A percentile compares a stretch with the other conserved stretches of the same genome.
Evolutionary conservation across 2,329 filamentous ascomycete species (phyloP).

Genomic region (Colletotrichum liaoningense): DNA sequence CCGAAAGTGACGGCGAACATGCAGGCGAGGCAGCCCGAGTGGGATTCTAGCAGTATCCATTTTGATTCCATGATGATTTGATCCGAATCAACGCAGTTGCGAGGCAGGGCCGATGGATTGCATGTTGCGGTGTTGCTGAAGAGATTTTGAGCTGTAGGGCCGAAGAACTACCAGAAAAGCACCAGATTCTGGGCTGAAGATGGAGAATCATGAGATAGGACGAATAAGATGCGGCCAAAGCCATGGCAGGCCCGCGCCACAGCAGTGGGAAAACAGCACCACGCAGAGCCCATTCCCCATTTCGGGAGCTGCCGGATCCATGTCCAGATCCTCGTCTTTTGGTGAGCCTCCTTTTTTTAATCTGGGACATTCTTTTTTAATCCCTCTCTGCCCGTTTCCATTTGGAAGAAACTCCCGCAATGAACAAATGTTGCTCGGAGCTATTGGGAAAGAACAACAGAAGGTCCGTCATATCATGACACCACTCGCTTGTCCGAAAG

Average conservation of each 20-base stretch:
- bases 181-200: conserved; percentile 9
- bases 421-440: background rate
- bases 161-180: conserved; percentile 28
- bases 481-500: background rate
- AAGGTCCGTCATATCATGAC: background rate
- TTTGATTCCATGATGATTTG: background rate
- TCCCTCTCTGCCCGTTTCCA: background rate
- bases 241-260: conserved; percentile 1
- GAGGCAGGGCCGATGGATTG: background rate
- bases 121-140: conserved; percentile 10
- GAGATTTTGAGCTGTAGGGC: conserved; percentile 13
- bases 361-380: background rate
- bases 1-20: conserved; percentile 25
- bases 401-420: background rate
- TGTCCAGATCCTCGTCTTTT: background rate
- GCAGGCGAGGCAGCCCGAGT: background rate
- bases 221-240: conserved; percentile 7
- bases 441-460: background rate
- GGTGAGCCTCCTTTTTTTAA: background rate
- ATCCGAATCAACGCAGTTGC: background rate
- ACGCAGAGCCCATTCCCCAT: conserved; percentile 11
- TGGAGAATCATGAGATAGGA: conserved; percentile 27
- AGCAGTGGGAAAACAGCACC: conserved; percentile 13
- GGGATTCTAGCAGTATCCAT: background rate
- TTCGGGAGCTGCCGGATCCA: background rate